Percentiles rank a stretch among this genome's conserved stretches.
Conservation (phyloP, 1,284 basidiomycete genomes). For the Rhizopogon parksii region DNA sequence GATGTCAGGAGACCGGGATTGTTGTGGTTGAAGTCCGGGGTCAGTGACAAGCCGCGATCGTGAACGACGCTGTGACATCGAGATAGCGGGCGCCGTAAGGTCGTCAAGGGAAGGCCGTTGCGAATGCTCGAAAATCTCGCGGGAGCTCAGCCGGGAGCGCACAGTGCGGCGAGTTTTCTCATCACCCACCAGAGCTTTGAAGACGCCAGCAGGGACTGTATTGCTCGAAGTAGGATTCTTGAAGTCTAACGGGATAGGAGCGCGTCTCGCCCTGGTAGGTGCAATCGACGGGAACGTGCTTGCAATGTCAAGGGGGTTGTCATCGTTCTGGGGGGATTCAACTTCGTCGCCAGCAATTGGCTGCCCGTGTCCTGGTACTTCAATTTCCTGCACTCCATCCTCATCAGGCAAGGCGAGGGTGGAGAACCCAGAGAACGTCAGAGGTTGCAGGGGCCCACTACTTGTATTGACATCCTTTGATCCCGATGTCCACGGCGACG, state of each 20-base stretch:
- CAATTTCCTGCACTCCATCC: slow-evolving; percentile 13
- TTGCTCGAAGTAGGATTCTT: slow-evolving; percentile 65
- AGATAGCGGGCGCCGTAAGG: slow-evolving; percentile 58
- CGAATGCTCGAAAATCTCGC: slow-evolving; percentile 55
- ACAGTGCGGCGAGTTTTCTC: slow-evolving; percentile 61
- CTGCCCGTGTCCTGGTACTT: slow-evolving; percentile 1
- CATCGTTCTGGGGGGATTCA: slow-evolving; percentile 25
- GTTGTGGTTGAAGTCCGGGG: slow-evolving; percentile 31
- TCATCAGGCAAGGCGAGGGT: slow-evolving; percentile 23
- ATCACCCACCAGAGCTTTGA: slow-evolving; percentile 67
- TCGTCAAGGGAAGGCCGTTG: slow-evolving; percentile 70
- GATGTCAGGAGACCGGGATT: slow-evolving; percentile 36
- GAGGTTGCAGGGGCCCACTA: slow-evolving; percentile 47
- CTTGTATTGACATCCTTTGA: slow-evolving; percentile 23
- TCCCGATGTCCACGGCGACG: slow-evolving; percentile 28
- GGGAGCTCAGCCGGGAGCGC: slow-evolving; percentile 66
- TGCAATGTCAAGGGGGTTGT: slow-evolving; percentile 11
- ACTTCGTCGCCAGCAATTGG: slow-evolving; percentile 3
- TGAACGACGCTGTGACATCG: slow-evolving; percentile 43
- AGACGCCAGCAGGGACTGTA: slow-evolving; percentile 74
- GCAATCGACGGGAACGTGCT: slow-evolving; percentile 30
- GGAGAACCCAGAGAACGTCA: slow-evolving; percentile 55
- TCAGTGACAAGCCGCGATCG: slow-evolving; percentile 50
- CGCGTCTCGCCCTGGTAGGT: slow-evolving; percentile 49
- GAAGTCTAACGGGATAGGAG: slow-evolving; percentile 76